These are phyloP conservation scores for Coniosporium apollinis DNA, from an alignment of 495 filamentous ascomycete species.

Conservation along the genomic window DNA sequence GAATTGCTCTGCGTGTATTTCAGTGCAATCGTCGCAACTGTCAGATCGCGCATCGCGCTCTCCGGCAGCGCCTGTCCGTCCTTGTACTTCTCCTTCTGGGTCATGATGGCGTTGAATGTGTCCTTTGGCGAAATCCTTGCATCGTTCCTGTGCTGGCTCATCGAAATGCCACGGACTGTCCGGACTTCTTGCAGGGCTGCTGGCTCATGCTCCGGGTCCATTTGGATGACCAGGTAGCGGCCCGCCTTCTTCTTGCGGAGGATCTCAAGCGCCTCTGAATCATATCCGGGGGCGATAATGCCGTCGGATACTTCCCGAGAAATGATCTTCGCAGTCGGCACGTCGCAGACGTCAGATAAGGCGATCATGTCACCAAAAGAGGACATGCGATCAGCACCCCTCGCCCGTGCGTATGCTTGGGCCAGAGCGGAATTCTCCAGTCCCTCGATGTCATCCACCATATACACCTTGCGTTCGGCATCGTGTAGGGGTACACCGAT, in stretches of 20 bases:
- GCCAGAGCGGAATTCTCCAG: slow-evolving; percentile 73
- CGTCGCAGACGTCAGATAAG: slow-evolving; percentile 74
- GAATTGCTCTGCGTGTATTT: slow-evolving; percentile 99
- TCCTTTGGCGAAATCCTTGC: slow-evolving; percentile 62
- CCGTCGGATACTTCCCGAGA: slow-evolving; percentile 94
- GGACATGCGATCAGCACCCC: slow-evolving; percentile 92
- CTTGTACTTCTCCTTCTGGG: slow-evolving; percentile 61
- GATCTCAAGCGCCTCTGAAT: slow-evolving; percentile 70
- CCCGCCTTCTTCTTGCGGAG: slow-evolving; percentile 97
- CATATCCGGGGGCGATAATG: slow-evolving; percentile 79
- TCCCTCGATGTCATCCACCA: slow-evolving; percentile 87
- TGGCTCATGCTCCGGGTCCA: slow-evolving; percentile 76
- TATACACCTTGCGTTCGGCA: slow-evolving; percentile 88
- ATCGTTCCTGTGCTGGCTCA: slow-evolving; percentile 85
- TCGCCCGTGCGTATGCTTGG: slow-evolving; percentile 85
- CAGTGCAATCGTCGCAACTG: slow-evolving; percentile 86
- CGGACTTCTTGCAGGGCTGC: slow-evolving; percentile 55
- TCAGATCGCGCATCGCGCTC: slow-evolving; percentile 71
- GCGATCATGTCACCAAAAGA: slow-evolving; percentile 95
- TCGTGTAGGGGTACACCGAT: slow-evolving; percentile 74
- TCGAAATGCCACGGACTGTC: slow-evolving; percentile 72
- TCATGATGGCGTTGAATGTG: slow-evolving; percentile 71
- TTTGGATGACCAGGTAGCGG: slow-evolving; percentile 89
- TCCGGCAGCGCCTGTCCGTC: slow-evolving; percentile 54
- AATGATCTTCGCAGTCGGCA: slow-evolving; percentile 85